Conservation (phyloP, 2,329 filamentous ascomycete species). For the Aureobasidium uvarum region DNA sequence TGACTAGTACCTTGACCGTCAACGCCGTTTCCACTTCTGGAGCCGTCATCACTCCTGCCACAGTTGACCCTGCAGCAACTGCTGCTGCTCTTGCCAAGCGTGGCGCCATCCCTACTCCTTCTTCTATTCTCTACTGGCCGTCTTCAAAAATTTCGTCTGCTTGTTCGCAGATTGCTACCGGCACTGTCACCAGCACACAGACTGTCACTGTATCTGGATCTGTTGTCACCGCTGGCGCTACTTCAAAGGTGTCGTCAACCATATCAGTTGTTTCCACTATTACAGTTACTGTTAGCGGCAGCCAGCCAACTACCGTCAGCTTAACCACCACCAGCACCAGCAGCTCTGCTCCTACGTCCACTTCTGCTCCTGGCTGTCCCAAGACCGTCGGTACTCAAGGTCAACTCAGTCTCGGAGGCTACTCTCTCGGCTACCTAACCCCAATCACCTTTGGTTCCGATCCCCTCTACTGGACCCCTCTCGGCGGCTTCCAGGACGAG, state of each 20-base stretch:
- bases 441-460: slow-evolving; percentile 6
- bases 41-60: slow-evolving; percentile 7
- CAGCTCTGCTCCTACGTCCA: background rate
- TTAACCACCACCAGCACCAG: background rate
- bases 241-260: background rate
- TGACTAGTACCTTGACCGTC: slow-evolving; percentile 7
- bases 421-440: slow-evolving; percentile 8
- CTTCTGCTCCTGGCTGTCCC: background rate
- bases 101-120: slow-evolving; percentile 12
- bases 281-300: background rate
- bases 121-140: slow-evolving; percentile 21
- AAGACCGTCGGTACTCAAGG: background rate
- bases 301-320: background rate
- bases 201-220: slow-evolving; percentile 14
- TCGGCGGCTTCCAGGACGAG: slow-evolving; percentile 13
- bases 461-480: slow-evolving; percentile 6
- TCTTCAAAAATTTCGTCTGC: slow-evolving; percentile 26
- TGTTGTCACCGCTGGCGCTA: background rate
- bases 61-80: slow-evolving; percentile 3
- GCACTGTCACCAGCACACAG: slow-evolving; percentile 5
- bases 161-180: slow-evolving; percentile 28
- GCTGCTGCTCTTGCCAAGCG: slow-evolving; percentile 11
- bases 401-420: slow-evolving; percentile 17
- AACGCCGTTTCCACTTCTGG: slow-evolving; percentile 17
- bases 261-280: background rate